Conservation (phyloP, 257 asterid species). For the Plantago major region DNA sequence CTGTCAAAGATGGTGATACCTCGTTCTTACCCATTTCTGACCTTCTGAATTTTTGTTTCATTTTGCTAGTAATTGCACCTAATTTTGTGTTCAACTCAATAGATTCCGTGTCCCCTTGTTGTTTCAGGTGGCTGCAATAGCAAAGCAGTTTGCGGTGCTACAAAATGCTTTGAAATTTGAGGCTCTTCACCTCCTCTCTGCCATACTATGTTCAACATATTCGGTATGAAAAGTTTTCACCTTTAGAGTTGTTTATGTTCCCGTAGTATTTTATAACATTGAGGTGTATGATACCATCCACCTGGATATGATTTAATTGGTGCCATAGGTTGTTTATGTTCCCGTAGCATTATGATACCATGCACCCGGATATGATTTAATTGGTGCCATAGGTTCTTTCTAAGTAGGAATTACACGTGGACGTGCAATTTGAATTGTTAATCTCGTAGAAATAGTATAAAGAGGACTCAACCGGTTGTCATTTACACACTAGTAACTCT, state of each 20-base stretch:
- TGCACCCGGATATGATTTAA: not conserved
- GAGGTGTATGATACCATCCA: not conserved
- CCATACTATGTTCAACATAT: slow-evolving; percentile 56
- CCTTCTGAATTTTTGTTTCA: slow-evolving; percentile 8
- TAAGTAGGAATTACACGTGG: not conserved
- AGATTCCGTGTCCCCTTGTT: slow-evolving; percentile 15
- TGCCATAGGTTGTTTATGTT: not conserved
- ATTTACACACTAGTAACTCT: not conserved
- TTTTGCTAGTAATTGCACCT: not conserved
- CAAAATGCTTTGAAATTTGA: slow-evolving; percentile 83
- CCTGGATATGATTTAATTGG: not conserved
- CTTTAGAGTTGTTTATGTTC: not conserved
- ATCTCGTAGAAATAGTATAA: not conserved
- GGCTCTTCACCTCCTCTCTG: slow-evolving; percentile 72
- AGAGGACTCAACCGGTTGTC: not conserved
- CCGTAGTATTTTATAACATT: not conserved
- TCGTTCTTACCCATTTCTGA: not conserved
- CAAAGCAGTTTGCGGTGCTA: slow-evolving; percentile 72
- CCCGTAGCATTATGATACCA: not conserved
- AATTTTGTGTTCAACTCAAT: slow-evolving; percentile 10
- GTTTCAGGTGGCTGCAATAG: slow-evolving; percentile 68
- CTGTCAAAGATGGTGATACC: slow-evolving; percentile 61
- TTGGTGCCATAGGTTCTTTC: not conserved
- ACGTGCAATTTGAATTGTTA: not conserved
- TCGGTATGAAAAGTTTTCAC: slow-evolving; percentile 40